Evolutionary conservation across 805 yeast genomes (phyloP).

Genomic region (Wickerhamiella kurtzmanii): DNA sequence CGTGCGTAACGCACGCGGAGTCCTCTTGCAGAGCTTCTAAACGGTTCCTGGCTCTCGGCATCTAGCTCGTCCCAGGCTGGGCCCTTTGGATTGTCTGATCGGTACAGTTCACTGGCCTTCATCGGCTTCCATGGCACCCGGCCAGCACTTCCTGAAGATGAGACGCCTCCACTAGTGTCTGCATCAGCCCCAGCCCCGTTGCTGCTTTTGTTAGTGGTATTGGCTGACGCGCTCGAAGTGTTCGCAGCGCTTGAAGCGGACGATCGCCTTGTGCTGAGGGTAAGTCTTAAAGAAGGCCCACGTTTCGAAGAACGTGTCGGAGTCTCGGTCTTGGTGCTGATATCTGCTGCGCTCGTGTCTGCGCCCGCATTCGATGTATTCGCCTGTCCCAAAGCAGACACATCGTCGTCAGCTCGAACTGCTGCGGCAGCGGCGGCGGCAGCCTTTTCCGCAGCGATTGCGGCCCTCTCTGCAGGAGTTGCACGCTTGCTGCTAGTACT

Average conservation of each 20-base stretch:
- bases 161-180: no score
- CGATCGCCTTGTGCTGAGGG: neutral
- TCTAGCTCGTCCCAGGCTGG: constrained; percentile 73
- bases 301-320: neutral
- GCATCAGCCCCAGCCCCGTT: no score
- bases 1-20: constrained; percentile 62
- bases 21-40: constrained; percentile 58
- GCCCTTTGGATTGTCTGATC: constrained; percentile 63
- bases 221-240: neutral
- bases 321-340: neutral
- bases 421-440: constrained; percentile 73
- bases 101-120: constrained; percentile 25
- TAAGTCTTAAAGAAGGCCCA: neutral
- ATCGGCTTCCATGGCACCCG: neutral
- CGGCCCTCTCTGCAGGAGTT: constrained; percentile 16
- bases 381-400: neutral
- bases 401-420: neutral
- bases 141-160: no score
- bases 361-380: neutral
- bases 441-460: constrained; percentile 58
- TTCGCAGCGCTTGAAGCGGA: neutral
- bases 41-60: constrained; percentile 58
- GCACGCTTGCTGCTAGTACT: neutral
- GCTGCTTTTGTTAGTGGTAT: no score
- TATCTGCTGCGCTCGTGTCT: neutral